Evolutionary conservation across 2,329 filamentous ascomycete species (phyloP).

Genomic region (Chaetomium sp.): DNA sequence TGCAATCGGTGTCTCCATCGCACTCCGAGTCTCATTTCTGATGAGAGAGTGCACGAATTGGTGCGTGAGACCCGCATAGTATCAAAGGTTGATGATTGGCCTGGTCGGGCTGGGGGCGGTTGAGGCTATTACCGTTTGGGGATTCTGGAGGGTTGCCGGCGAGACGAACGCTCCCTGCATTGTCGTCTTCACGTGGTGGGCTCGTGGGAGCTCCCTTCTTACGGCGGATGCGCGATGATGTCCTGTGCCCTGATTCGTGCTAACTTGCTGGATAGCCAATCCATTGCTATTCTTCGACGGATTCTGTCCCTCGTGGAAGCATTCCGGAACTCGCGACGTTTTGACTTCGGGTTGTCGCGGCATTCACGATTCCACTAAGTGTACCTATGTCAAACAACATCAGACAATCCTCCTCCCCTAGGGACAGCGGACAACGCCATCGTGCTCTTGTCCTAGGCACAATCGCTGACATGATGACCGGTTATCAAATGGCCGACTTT

Average conservation of each 20-base stretch:
- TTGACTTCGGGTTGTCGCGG: constrained; percentile 17
- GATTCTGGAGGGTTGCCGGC: constrained; percentile 2
- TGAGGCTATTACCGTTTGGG: constrained; percentile 12
- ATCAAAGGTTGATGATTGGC: constrained; percentile 8
- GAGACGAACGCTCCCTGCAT: neutral
- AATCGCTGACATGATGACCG: neutral
- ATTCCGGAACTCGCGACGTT: neutral
- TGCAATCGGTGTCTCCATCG: neutral
- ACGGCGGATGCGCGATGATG: too few species aligned
- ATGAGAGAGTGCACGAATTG: neutral
- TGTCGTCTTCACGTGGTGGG: neutral
- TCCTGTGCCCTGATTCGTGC: neutral
- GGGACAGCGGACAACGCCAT: neutral
- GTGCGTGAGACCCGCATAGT: constrained; percentile 18
- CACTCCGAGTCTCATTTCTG: constrained; percentile 15
- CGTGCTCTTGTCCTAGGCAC: neutral
- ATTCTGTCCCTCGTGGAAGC: neutral
- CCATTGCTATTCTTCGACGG: neutral
- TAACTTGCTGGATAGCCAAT: neutral
- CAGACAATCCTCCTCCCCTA: neutral
- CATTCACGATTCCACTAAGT: neutral
- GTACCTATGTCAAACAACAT: too few species aligned
- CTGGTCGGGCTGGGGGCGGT: neutral
- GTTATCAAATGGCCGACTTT: neutral
- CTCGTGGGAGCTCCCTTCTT: too few species aligned